These are phyloP conservation scores for Barbarea vulgaris DNA, from an alignment of 345 rosid genomes.

Conservation along the genomic window DNA sequence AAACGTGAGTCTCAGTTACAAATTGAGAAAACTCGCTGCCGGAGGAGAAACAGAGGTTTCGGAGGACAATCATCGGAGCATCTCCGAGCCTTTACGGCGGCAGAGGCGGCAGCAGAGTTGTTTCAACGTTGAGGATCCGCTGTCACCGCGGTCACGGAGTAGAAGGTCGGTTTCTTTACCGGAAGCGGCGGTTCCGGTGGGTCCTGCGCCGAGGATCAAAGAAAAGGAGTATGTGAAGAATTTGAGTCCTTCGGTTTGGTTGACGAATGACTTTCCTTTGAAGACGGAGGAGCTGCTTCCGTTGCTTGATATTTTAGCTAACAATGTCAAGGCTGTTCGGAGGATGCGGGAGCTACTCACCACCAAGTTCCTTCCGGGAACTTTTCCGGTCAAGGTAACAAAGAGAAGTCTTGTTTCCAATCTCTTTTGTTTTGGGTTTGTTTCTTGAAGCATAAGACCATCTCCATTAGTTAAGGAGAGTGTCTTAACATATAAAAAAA, in stretches of 20 bases:
- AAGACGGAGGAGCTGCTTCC: conserved; percentile 93
- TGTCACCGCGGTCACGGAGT: conserved; percentile 6
- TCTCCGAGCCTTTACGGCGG: conserved; percentile 56
- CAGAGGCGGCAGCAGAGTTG: conserved; percentile 75
- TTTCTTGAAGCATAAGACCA: neutral
- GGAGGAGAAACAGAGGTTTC: conserved; percentile 50
- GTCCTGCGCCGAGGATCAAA: conserved; percentile 51
- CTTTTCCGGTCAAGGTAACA: conserved; percentile 91
- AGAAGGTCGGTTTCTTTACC: conserved; percentile 57
- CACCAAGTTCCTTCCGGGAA: conserved; percentile 82
- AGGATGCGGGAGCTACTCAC: conserved; percentile 88
- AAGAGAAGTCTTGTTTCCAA: neutral
- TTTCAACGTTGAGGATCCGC: conserved; percentile 61
- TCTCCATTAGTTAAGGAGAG: too few species aligned
- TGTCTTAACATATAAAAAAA: too few species aligned
- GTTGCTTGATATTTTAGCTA: conserved; percentile 89
- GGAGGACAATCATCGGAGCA: conserved; percentile 38
- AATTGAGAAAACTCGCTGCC: conserved; percentile 59
- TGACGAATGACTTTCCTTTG: conserved; percentile 75
- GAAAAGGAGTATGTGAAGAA: conserved; percentile 89
- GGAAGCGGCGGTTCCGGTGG: conserved; percentile 31
- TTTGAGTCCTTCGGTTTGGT: conserved; percentile 88
- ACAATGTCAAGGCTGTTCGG: conserved; percentile 91
- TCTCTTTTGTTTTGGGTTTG: neutral
- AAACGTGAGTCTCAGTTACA: conserved; percentile 76